Evolutionary conservation across 2,329 filamentous ascomycete species (phyloP).

Genomic region (Claviceps pazoutovae): DNA sequence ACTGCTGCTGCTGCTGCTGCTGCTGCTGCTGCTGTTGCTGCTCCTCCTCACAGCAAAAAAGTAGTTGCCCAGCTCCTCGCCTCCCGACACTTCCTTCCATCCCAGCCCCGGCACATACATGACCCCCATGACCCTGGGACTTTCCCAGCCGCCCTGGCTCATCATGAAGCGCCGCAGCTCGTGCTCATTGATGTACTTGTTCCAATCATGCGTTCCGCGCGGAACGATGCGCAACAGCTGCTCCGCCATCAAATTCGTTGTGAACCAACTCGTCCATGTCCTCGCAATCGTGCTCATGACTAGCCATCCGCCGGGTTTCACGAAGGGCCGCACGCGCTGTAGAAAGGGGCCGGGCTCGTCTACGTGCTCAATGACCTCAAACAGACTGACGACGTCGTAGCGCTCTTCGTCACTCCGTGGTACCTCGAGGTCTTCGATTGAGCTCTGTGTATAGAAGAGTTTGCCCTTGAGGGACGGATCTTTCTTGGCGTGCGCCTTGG

Average conservation of each 20-base stretch:
- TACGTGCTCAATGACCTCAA: slow-evolving; percentile 94
- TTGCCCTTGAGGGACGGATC: slow-evolving; percentile 54
- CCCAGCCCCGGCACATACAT: slow-evolving; percentile 82
- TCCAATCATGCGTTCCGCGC: slow-evolving; percentile 88
- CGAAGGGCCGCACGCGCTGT: slow-evolving; percentile 53
- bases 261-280: slow-evolving; percentile 78
- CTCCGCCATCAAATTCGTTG: slow-evolving; percentile 86
- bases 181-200: slow-evolving; percentile 80
- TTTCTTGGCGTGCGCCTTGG: slow-evolving; percentile 56
- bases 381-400: slow-evolving; percentile 74
- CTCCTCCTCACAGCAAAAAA: slow-evolving; percentile 65
- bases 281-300: slow-evolving; percentile 85
- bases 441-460: slow-evolving; percentile 60
- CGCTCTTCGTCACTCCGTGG: slow-evolving; percentile 26
- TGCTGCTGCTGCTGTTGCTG: slow-evolving; percentile 24
- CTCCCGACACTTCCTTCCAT: slow-evolving; percentile 70
- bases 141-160: slow-evolving; percentile 42
- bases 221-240: slow-evolving; percentile 79
- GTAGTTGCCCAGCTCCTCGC: slow-evolving; percentile 86
- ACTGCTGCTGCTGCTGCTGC: slow-evolving; percentile 26
- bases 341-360: slow-evolving; percentile 63
- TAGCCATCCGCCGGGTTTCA: slow-evolving; percentile 86
- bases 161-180: slow-evolving; percentile 52
- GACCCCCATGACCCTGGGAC: slow-evolving; percentile 57
- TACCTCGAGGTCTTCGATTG: slow-evolving; percentile 54